Evolutionary conservation across 345 rosid species (phyloP).

Genomic region (Citrus hindsii): DNA sequence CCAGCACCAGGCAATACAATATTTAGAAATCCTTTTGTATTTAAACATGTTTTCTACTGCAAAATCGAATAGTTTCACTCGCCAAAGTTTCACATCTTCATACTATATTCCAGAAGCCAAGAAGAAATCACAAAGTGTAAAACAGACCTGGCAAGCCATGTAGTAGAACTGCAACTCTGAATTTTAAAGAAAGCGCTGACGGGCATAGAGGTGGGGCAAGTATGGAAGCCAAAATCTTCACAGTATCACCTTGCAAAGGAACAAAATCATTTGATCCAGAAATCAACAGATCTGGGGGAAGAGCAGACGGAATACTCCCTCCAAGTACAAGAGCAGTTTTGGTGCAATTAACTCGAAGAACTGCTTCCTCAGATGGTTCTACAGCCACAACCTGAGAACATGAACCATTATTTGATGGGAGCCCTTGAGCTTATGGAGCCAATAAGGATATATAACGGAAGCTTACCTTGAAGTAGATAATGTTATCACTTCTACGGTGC

Average conservation of each 20-base stretch:
- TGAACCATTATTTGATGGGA: constrained; percentile 24
- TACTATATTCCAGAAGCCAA: background rate
- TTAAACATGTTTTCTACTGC: background rate
- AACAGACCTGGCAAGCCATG: constrained; percentile 66
- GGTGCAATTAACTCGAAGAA: constrained; percentile 68
- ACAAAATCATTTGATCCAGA: constrained; percentile 38
- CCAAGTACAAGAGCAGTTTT: constrained; percentile 96
- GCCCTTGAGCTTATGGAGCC: background rate
- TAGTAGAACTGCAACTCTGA: constrained; percentile 84
- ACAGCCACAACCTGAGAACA: constrained; percentile 70
- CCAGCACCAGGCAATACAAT: constrained; percentile 1
- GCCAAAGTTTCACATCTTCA: constrained; percentile 7
- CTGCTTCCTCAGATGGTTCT: constrained; percentile 82
- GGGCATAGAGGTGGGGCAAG: constrained; percentile 83
- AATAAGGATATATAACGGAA: background rate
- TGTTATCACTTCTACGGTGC: constrained; percentile 26
- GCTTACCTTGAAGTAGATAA: constrained; percentile 77
- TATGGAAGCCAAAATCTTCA: constrained; percentile 70
- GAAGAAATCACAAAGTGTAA: constrained; percentile 17
- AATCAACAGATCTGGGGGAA: constrained; percentile 73
- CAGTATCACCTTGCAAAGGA: constrained; percentile 65
- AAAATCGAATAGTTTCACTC: background rate
- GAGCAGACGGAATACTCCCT: constrained; percentile 66
- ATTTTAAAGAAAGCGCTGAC: constrained; percentile 73
- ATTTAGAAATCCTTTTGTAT: background rate